phyloP scores from a whole-genome alignment of 768 basidiomycete genomes.

The Pilatotrama ljubarskyi region DNA sequence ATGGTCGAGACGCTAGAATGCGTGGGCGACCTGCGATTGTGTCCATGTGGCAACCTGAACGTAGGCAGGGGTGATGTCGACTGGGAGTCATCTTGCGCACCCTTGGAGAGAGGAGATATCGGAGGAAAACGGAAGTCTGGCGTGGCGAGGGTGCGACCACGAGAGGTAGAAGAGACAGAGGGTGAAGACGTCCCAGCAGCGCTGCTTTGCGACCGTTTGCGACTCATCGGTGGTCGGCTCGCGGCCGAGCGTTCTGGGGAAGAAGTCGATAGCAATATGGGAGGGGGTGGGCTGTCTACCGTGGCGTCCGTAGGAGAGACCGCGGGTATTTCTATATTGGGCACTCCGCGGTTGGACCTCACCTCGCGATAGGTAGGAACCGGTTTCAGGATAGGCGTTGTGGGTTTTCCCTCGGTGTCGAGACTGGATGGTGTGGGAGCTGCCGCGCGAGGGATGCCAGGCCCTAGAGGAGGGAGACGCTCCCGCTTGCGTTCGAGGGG shows the following conservation, averaged over 20 bases:
- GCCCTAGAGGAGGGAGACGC: conserved; percentile 27
- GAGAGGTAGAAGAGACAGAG: conserved; percentile 29
- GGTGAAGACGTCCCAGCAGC: conserved; percentile 33
- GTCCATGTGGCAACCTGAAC: conserved; percentile 17
- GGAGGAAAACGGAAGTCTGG: conserved; percentile 41
- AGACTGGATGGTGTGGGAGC: conserved; percentile 1
- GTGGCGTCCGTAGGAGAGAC: conserved; percentile 17
- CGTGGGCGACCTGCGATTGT: conserved; percentile 34
- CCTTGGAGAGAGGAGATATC: conserved; percentile 7
- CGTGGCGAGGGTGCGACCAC: conserved; percentile 26
- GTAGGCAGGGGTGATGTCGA: conserved; percentile 21
- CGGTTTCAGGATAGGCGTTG: not conserved
- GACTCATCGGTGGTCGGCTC: conserved; percentile 35
- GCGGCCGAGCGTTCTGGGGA: conserved; percentile 29
- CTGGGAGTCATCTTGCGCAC: not conserved
- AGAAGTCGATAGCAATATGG: conserved; percentile 29
- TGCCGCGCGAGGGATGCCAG: conserved; percentile 26
- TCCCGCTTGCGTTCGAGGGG: conserved; percentile 18
- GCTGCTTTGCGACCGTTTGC: conserved; percentile 47
- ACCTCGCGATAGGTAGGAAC: conserved; percentile 31
- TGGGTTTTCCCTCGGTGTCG: not conserved
- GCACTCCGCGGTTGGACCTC: conserved; percentile 34
- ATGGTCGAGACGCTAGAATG: conserved; percentile 33
- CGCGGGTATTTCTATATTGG: conserved; percentile 42
- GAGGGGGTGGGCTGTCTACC: conserved; percentile 24